Evolutionary conservation across 1,284 basidiomycete species (phyloP), one percentile per base, ranked within the genome.

Genomic region (Cerrena zonata): DNA sequence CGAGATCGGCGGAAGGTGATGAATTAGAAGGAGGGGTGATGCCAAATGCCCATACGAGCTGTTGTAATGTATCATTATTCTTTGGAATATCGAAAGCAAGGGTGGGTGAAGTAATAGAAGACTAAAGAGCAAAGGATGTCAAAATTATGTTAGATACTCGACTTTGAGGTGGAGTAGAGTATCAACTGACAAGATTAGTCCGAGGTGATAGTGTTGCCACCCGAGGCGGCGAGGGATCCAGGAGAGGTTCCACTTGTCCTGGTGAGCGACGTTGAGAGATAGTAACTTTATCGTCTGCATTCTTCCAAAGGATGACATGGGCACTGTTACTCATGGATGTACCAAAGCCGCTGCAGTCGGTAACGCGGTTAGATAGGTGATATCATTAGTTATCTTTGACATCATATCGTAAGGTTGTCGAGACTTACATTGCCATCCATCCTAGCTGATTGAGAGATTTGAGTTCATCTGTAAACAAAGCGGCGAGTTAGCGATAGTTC

Each of bases 11-110:
- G 41, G 61, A 54, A 2, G 69, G 65, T 23, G 69, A 65, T n/a
- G 67, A 62, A 23, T 66, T 63, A 12, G 68, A 60, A 1, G 80
- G 81, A 21, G 70, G 70, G 5, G 60, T 65, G 27, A 70, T 67
- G 0, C 75, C 73, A 57, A 76, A 77, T 2, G 82, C 81, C 76
- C 79, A 85, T 30, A 85, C 77, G 48, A 82, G 61, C 15, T 61
- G 55, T 57, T 78, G 72, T n/a, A 58, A 53, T 5, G 61, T 63
- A 47, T 65, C 61, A 34, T 57, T 60, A 52, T 60, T 60, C 24
- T 51, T 52, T 45, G 58, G 47, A 7, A 63, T 58, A 41, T 59
- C 57, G 46, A 60, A 64, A 18, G 61, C 55, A 22, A 64, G 54
- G 21, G 57, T 58, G 30, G 57, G 60, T 24, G 55, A 50, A 2